Evolutionary conservation across 2,329 filamentous ascomycete species (phyloP).

Genomic region (Calonectria fujianensis): DNA sequence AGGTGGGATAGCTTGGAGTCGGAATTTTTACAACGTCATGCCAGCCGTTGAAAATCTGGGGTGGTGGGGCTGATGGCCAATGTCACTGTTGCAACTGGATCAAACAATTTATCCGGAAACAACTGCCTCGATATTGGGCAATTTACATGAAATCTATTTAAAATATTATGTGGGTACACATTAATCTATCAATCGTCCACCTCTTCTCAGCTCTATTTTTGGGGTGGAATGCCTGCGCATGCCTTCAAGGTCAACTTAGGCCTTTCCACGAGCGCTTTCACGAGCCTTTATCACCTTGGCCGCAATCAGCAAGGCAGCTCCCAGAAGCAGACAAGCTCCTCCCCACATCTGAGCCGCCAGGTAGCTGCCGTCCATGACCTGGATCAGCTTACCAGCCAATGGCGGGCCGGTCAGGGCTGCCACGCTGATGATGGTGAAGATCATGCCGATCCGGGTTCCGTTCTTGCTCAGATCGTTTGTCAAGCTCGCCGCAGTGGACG

Average conservation of each 20-base stretch:
- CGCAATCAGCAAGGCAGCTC: constrained; percentile 62
- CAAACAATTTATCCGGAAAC: not conserved
- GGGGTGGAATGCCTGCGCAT: not conserved
- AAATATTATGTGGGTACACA: not conserved
- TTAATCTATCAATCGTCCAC: constrained; percentile 6
- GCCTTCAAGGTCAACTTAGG: not conserved
- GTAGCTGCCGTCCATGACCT: constrained; percentile 65
- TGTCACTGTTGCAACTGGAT: not conserved
- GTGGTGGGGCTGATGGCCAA: constrained; percentile 30
- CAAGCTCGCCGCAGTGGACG: constrained; percentile 68
- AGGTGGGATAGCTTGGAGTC: constrained; percentile 18
- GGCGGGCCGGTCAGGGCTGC: constrained; percentile 73
- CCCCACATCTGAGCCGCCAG: constrained; percentile 71
- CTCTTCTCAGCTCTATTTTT: not conserved
- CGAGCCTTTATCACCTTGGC: constrained; percentile 61
- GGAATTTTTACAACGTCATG: constrained; percentile 51
- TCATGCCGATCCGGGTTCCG: constrained; percentile 76
- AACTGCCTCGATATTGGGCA: not conserved
- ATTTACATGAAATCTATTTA: not conserved
- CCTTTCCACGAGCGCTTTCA: constrained; percentile 37
- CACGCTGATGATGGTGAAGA: constrained; percentile 74
- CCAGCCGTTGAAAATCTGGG: constrained; percentile 38
- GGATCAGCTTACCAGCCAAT: constrained; percentile 71
- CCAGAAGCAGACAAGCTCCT: constrained; percentile 66
- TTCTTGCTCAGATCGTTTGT: constrained; percentile 72